phyloP scores from a whole-genome alignment of 345 rosid genomes.

The Bruguiera parviflora region DNA sequence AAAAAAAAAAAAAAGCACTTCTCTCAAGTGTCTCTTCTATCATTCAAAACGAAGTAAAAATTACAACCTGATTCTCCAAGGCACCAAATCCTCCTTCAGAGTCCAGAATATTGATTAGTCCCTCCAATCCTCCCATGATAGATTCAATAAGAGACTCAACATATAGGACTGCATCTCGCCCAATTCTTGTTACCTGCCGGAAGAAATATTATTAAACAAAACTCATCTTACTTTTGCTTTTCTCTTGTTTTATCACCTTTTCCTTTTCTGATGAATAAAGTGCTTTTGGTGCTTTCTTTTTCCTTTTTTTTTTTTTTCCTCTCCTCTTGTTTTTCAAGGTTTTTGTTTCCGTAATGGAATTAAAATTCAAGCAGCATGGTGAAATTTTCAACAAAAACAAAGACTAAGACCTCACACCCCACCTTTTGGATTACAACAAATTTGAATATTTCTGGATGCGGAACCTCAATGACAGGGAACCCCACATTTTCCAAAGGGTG shows the following conservation, averaged over 20 bases:
- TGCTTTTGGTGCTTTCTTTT: no score
- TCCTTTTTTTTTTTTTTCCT: no score
- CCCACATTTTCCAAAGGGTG: no score
- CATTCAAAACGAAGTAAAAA: constrained; percentile 17
- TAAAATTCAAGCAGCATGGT: no score
- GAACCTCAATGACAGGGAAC: no score
- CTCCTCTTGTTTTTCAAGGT: no score
- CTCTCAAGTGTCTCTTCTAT: constrained; percentile 5
- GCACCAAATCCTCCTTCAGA: constrained; percentile 99
- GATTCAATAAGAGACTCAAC: constrained; percentile 99
- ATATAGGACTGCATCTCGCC: constrained; percentile 91
- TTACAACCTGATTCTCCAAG: constrained; percentile 79
- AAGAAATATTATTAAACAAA: constrained; percentile 1
- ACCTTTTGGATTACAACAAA: no score
- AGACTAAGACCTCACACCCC: no score
- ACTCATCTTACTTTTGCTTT: neutral
- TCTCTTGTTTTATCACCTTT: neutral
- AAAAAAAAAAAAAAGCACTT: neutral
- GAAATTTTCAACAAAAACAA: no score
- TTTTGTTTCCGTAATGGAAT: no score
- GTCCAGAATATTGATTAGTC: constrained; percentile 94
- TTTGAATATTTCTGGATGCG: no score
- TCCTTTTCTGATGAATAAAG: neutral
- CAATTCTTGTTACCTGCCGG: constrained; percentile 84
- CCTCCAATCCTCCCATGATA: constrained; percentile 98